Evolutionary conservation across 768 basidiomycete species (phyloP).

Genomic region (Pseudohyphozyma bogoriensis): DNA sequence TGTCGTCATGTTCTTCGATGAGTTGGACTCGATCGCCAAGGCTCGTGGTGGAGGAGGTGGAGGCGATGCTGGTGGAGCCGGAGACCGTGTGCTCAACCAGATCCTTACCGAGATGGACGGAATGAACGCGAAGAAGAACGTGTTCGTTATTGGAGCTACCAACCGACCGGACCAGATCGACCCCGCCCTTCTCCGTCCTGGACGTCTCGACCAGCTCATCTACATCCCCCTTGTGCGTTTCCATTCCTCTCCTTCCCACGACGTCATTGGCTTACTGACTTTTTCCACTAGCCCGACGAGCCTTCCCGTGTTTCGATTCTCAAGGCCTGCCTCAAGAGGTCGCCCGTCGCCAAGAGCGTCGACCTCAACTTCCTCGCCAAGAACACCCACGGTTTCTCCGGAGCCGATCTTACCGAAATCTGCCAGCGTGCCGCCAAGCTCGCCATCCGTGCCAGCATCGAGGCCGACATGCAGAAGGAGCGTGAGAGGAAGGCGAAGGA

Average conservation of each 20-base stretch:
- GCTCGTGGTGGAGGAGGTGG: constrained; percentile 73
- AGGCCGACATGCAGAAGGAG: constrained; percentile 68
- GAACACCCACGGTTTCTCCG: constrained; percentile 93
- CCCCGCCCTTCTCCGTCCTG: constrained; percentile 82
- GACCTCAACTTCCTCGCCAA: constrained; percentile 78
- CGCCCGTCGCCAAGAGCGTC: constrained; percentile 71
- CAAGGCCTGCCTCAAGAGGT: constrained; percentile 80
- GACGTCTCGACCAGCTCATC: constrained; percentile 97
- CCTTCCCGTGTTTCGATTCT: constrained; percentile 82
- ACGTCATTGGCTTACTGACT: not conserved
- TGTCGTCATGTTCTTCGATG: constrained; percentile 99
- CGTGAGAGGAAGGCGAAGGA: constrained; percentile 74
- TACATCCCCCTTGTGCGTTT: constrained; percentile 69
- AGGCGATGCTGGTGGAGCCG: constrained; percentile 90
- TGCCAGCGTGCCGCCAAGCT: constrained; percentile 96
- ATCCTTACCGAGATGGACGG: constrained; percentile 98
- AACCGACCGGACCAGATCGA: constrained; percentile 96
- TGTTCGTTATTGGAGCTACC: constrained; percentile 68
- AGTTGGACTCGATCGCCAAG: constrained; percentile 97
- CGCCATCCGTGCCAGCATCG: constrained; percentile 90
- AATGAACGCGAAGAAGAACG: constrained; percentile 95
- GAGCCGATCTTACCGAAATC: constrained; percentile 99
- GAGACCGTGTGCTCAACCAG: constrained; percentile 95
- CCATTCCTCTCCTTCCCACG: too few species aligned
- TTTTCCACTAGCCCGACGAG: constrained; percentile 60